Evolutionary conservation across 1,284 basidiomycete genomes (phyloP).

Genomic region (Cutaneotrichosporon cyanovorans): DNA sequence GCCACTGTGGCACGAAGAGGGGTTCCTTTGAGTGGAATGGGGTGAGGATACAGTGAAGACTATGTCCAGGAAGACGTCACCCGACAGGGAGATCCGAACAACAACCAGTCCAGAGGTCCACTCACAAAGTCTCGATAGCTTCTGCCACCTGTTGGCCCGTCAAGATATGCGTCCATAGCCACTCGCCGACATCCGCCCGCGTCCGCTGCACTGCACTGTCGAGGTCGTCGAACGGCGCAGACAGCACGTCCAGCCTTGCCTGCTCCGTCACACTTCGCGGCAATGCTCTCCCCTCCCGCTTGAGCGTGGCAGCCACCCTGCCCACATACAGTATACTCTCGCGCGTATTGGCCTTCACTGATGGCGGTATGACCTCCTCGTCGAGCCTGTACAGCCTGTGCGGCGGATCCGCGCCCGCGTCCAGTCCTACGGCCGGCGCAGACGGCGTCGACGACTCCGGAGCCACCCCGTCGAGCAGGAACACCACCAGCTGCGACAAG

Average conservation of each 20-base stretch:
- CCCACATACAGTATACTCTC: conserved; percentile 82
- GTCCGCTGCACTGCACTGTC: conserved; percentile 55
- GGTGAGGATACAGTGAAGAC: too few relatives aligned
- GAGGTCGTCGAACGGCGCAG: conserved; percentile 64
- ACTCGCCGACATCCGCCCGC: conserved; percentile 46
- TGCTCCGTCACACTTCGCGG: conserved; percentile 58
- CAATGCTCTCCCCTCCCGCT: conserved; percentile 64
- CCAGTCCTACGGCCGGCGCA: conserved; percentile 52
- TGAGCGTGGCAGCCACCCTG: conserved; percentile 74
- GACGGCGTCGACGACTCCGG: conserved; percentile 6
- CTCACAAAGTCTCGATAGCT: conserved; percentile 63
- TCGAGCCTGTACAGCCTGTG: conserved; percentile 46
- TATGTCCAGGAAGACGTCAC: too few relatives aligned
- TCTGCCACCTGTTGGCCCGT: conserved; percentile 73
- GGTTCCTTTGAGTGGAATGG: too few relatives aligned
- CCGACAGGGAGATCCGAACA: too few relatives aligned
- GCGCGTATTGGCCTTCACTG: conserved; percentile 60
- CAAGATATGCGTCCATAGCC: conserved; percentile 83
- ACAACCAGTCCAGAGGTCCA: not conserved
- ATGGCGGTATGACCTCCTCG: conserved; percentile 63
- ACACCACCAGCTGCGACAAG: conserved; percentile 66
- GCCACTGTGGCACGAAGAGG: too few relatives aligned
- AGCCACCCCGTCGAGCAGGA: conserved; percentile 65
- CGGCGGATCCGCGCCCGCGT: conserved; percentile 49
- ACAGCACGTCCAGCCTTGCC: conserved; percentile 59